phyloP scores from a whole-genome alignment of 2,329 filamentous ascomycete genomes.

The Cytospora schulzeri region DNA sequence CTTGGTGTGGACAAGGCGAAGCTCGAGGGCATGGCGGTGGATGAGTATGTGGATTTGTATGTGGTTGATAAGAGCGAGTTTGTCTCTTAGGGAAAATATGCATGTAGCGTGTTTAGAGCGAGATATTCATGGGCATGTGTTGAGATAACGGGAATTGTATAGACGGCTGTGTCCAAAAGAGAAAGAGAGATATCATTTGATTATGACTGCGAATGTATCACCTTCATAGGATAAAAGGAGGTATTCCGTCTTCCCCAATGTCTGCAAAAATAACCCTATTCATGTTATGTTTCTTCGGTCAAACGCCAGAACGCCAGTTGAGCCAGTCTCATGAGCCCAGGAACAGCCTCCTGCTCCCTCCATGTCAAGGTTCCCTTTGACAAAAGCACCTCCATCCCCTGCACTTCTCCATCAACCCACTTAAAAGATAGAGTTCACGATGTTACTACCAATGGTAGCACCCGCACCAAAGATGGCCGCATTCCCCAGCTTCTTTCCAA shows the following conservation, averaged over 20 bases:
- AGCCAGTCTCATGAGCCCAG: background rate
- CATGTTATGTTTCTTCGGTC: background rate
- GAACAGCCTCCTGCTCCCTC: background rate
- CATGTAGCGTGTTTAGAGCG: background rate
- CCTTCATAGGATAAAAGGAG: background rate
- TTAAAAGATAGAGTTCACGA: conserved; percentile 90
- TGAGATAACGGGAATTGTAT: background rate
- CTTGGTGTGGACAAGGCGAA: conserved; percentile 74
- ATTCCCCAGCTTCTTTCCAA: conserved; percentile 90
- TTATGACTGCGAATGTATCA: conserved; percentile 13
- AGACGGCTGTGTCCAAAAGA: background rate
- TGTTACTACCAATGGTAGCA: conserved; percentile 84
- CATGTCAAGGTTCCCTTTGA: background rate
- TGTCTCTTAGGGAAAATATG: conserved; percentile 5
- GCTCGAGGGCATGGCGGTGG: conserved; percentile 80
- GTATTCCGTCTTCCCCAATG: background rate
- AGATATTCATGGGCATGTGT: background rate
- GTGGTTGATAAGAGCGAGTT: conserved; percentile 29
- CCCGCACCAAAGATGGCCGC: conserved; percentile 89
- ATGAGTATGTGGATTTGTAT: conserved; percentile 89
- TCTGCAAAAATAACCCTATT: background rate
- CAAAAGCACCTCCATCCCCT: background rate
- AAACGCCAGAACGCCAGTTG: conserved; percentile 16
- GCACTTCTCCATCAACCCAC: background rate
- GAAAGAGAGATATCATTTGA: background rate